Base-by-base conservation (phyloP, 1,139 yeast genomes). In the Sugiyamaella japonica region DNA sequence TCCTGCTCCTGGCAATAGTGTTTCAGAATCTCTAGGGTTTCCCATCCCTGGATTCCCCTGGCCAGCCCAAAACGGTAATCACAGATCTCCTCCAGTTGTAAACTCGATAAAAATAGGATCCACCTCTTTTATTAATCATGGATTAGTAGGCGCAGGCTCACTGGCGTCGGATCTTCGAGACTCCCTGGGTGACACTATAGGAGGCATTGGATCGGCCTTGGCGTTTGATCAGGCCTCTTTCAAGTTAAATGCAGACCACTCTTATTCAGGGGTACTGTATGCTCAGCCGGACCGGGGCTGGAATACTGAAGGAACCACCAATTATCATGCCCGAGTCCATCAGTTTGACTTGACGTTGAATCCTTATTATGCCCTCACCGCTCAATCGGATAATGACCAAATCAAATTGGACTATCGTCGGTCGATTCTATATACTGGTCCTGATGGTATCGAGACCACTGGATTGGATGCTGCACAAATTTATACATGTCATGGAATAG, bases 211-310 rank as follows among this genome's bases (percentile, higher is more conserved):
- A 8, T 59, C 61, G 7, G 60, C 56, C 10, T 52, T 56, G 16
- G 56, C 60, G 4, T 42, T 59, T 23, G 59, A 59, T 41, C 59
- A 54, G 31, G 7, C 31, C 7, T 48, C 55, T 32, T 59, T 56
- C 54, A 41, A n/a, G 8, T 29, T 37, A 17, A 49, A 50, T 15
- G 15, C 28, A 1, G 56, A 56, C 29, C 59, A 57, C 13, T 48
- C 55, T 16, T 59, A 59, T 47, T 38, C 49, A 3, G 60, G 58
- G 12, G 52, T 39, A 9, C 40, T 59, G 45, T 59, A 57, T 41
- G 58, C 56, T 13, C 59, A 54, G 44, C 61, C 61, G 7, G 61
- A 59, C 36, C 49, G 61, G 41, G 61, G 61, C 32, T 57, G 61
- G 59, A 59, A 59, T 41, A 59, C 61, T 37, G 58, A 53, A 49